A percentile compares a stretch with the other conserved stretches of the same genome.
phyloP scores from a whole-genome alignment of 139 green algal species.

The Eudorina sp. region DNA sequence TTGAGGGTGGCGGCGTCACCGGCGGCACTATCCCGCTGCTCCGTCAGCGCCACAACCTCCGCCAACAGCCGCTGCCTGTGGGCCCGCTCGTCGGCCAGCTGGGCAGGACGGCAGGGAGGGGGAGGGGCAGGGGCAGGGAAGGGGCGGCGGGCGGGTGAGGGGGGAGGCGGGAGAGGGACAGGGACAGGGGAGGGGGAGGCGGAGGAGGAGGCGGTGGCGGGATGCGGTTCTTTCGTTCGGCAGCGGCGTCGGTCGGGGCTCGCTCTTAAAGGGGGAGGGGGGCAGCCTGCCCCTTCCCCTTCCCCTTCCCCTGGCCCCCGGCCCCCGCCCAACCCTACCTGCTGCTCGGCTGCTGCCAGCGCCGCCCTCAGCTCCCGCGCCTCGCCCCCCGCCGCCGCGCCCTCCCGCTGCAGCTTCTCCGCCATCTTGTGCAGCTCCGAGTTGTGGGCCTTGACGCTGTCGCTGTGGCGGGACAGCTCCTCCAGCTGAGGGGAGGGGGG shows the following conservation, averaged over 20 bases:
- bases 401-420: slow-evolving; percentile 42
- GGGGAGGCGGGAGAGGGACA: neutral
- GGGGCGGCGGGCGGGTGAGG: neutral
- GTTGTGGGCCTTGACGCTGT: slow-evolving; percentile 19
- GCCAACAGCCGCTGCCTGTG: neutral
- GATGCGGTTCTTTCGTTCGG: neutral
- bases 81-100: slow-evolving; percentile 15
- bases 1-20: neutral
- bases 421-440: slow-evolving; percentile 44
- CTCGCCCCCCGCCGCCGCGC: neutral
- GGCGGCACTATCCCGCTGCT: neutral
- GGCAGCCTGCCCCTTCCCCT: neutral
- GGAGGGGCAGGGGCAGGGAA: neutral
- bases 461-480: slow-evolving; percentile 22
- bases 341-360: neutral
- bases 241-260: no score
- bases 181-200: neutral
- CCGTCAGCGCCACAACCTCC: neutral
- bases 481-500: neutral
- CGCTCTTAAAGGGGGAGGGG: no score
- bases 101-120: neutral
- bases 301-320: neutral
- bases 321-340: slow-evolving; percentile 3
- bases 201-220: neutral
- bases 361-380: neutral